These are phyloP conservation scores for Trichoderma endophyticum DNA, from an alignment of 2,329 filamentous ascomycete genomes.

Conservation along the genomic window DNA sequence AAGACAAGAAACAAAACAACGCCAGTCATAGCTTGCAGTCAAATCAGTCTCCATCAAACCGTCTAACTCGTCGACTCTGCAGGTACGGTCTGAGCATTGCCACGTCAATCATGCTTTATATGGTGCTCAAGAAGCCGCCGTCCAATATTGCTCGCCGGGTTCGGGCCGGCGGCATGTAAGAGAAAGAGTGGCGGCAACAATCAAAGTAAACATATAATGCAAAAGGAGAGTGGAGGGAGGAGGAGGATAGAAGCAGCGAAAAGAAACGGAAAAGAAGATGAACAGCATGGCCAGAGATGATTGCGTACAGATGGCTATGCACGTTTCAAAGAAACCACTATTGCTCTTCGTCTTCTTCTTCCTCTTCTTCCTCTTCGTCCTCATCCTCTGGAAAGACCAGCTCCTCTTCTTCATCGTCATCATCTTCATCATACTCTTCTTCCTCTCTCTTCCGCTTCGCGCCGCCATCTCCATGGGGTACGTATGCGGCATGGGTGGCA, in stretches of 20 bases:
- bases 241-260: neutral
- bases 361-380: neutral
- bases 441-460: conserved; percentile 35
- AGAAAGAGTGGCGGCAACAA: no score
- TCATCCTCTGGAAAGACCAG: conserved; percentile 11
- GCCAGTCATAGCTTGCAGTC: neutral
- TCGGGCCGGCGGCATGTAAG: conserved; percentile 71
- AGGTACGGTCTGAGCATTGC: conserved; percentile 85
- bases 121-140: conserved; percentile 86
- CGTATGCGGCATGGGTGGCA: neutral
- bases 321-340: neutral
- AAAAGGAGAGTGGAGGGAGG: neutral
- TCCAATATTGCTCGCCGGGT: conserved; percentile 70
- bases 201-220: neutral
- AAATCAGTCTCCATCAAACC: neutral
- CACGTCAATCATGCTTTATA: conserved; percentile 93
- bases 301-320: conserved; percentile 24
- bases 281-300: neutral
- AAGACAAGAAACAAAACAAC: neutral
- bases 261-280: neutral
- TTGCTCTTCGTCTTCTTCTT: conserved; percentile 28
- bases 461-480: conserved; percentile 16
- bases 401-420: neutral
- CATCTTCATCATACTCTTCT: conserved; percentile 19
- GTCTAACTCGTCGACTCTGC: conserved; percentile 9